Evolutionary conservation across 1,284 basidiomycete genomes (phyloP), one percentile per base, ranked within the genome.

Genomic region (Apiotrichum sp.): DNA sequence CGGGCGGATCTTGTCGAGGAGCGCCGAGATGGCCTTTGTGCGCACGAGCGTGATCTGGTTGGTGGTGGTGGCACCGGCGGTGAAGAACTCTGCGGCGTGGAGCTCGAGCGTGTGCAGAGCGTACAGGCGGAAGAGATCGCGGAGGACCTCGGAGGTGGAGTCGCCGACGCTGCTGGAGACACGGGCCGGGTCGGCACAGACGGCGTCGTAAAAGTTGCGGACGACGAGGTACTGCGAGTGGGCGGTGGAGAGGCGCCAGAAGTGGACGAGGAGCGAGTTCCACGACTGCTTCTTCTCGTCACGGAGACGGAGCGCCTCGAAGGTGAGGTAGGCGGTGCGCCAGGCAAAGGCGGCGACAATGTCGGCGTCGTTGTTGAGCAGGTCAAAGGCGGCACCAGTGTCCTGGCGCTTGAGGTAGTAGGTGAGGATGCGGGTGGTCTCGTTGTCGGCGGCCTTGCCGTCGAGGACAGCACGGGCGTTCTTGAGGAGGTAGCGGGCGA

Each of bases 281-380:
- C 78, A 59, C 72, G 73, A 74, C 43, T 41, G 36, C 48, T 47
- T 71, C 49, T 55, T 55, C 40, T 59, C 62, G 5, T 61, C 59
- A 34, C 76, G 77, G 49, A 70, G 67, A 14, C 65, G 66, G 70
- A 79, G 78, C 65, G 67, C 69, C 58, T 70, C 64, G 56, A 73
- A 71, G 41, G 73, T 75, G 33, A 58, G 53, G 58, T 66, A 71
- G 29, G 69, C 69, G 33, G 61, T 58, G 38, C 67, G 68, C 59
- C 79, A 78, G 34, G 71, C 56, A 59, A 79, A 80, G 33, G 80
- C 80, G n/a, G 80, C 79, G 46, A 82, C 76, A 62, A 81, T 82
- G 38, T 80, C 68, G 43, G 76, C 74, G 67, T 81, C 80, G 35
- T 77, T 78, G 67, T 79, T 80, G 58, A 69, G 70, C 10, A 61